Conservation (phyloP, 805 yeast species). For the Nakazawaea molendinolei region DNA sequence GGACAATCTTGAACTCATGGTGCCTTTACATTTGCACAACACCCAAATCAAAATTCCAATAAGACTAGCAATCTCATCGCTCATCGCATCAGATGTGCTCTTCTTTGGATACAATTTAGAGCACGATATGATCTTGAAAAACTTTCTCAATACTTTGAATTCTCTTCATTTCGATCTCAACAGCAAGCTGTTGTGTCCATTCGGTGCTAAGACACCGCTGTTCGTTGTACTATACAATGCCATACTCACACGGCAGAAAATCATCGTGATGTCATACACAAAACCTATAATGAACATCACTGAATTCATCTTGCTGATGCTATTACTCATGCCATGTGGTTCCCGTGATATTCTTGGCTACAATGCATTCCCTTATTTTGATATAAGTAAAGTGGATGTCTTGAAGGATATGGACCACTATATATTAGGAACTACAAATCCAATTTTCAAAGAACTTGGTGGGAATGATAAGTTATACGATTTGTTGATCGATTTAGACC, state of each 20-base stretch:
- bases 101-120: slow-evolving; percentile 26
- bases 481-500: slow-evolving; percentile 52
- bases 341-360: slow-evolving; percentile 14
- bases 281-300: slow-evolving; percentile 39
- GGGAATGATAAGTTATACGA: slow-evolving; percentile 43
- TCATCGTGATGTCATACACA: slow-evolving; percentile 31
- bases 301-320: slow-evolving; percentile 35
- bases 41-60: slow-evolving; percentile 19
- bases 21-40: slow-evolving; percentile 3
- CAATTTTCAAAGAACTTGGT: slow-evolving; percentile 39
- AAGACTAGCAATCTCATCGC: slow-evolving; percentile 20
- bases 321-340: slow-evolving; percentile 24
- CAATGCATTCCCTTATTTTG: slow-evolving; percentile 47
- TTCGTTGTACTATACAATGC: slow-evolving; percentile 42
- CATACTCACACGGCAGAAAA: slow-evolving; percentile 38
- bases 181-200: not conserved
- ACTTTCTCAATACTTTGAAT: slow-evolving; percentile 18
- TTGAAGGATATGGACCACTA: slow-evolving; percentile 34
- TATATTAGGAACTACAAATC: slow-evolving; percentile 64
- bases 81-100: slow-evolving; percentile 19
- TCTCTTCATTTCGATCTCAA: slow-evolving; percentile 12
- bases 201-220: slow-evolving; percentile 28
- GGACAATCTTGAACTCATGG: slow-evolving; percentile 9
- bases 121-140: slow-evolving; percentile 20
- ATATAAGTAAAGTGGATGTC: slow-evolving; percentile 49